phyloP scores from a whole-genome alignment of 2,329 filamentous ascomycete species.

The Colletotrichum phormii region DNA sequence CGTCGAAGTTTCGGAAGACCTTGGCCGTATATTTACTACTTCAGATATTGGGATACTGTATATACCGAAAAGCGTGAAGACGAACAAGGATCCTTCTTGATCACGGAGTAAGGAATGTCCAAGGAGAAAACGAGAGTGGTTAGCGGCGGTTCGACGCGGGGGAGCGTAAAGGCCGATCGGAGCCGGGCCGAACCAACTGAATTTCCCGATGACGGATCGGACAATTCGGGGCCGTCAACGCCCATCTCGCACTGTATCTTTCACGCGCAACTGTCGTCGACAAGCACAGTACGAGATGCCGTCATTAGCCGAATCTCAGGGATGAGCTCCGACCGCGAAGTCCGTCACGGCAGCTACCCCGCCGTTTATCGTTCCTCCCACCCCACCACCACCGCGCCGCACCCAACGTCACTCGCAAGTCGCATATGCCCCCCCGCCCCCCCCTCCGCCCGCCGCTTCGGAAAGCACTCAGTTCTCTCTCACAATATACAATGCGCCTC shows the following conservation, averaged over 20 bases:
- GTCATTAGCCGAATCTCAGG: slow-evolving; percentile 5
- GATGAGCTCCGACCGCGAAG: slow-evolving; percentile 26
- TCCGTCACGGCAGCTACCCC: slow-evolving; percentile 29
- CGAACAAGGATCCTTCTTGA: background rate
- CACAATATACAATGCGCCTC: slow-evolving; percentile 21
- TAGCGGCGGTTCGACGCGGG: background rate
- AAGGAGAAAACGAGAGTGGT: background rate
- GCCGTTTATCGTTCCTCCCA: slow-evolving; percentile 18
- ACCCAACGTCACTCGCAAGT: slow-evolving; percentile 10
- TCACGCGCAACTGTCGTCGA: fast-evolving
- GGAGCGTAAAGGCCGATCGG: slow-evolving; percentile 25
- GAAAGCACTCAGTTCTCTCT: background rate
- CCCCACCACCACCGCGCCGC: slow-evolving; percentile 2
- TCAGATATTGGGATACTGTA: background rate
- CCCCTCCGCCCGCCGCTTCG: background rate
- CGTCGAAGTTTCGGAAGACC: too few relatives aligned
- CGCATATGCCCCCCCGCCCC: background rate
- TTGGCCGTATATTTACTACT: background rate
- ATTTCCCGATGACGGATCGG: slow-evolving; percentile 27
- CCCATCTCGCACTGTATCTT: background rate
- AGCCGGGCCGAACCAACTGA: slow-evolving; percentile 8
- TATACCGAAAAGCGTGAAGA: background rate
- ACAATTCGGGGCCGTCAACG: slow-evolving; percentile 1
- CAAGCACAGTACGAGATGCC: background rate
- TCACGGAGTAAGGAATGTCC: background rate